phyloP scores from a whole-genome alignment of 805 yeast species.

The Nakazawaea pomicola region DNA sequence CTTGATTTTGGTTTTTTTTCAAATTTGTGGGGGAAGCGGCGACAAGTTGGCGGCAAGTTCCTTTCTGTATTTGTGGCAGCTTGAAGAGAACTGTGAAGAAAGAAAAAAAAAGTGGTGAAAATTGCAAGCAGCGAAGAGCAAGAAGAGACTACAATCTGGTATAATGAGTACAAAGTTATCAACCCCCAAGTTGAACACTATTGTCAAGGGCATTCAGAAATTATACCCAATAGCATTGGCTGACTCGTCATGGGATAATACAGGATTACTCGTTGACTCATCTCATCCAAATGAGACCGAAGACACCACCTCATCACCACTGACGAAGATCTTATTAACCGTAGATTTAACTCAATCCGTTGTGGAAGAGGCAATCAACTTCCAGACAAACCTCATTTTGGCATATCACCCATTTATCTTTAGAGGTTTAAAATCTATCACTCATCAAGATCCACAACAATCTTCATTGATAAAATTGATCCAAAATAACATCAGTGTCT shows the following conservation, averaged over 20 bases:
- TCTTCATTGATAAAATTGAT: conserved; percentile 65
- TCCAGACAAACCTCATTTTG: conserved; percentile 52
- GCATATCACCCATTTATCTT: conserved; percentile 96
- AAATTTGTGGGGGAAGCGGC: too few species aligned
- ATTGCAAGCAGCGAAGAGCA: not conserved
- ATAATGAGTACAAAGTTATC: conserved; percentile 7
- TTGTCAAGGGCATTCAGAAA: conserved; percentile 54
- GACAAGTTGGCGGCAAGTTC: too few species aligned
- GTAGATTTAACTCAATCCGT: conserved; percentile 83
- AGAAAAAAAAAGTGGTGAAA: not conserved
- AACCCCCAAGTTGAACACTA: conserved; percentile 30
- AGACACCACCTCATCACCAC: conserved; percentile 10
- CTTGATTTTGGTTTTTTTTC: too few species aligned
- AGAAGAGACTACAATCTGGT: too few species aligned
- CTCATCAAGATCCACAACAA: conserved; percentile 71
- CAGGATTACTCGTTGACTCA: conserved; percentile 83
- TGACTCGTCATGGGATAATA: conserved; percentile 91
- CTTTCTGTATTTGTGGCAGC: too few species aligned
- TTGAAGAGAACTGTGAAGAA: too few species aligned
- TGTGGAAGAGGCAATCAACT: conserved; percentile 73
- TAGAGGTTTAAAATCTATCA: conserved; percentile 74
- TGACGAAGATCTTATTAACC: conserved; percentile 51
- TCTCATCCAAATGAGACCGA: conserved; percentile 21
- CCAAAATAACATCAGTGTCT: conserved; percentile 78
- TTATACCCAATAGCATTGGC: conserved; percentile 81